phyloP scores from a whole-genome alignment of 768 basidiomycete species.

The Baorangia bicolor region DNA sequence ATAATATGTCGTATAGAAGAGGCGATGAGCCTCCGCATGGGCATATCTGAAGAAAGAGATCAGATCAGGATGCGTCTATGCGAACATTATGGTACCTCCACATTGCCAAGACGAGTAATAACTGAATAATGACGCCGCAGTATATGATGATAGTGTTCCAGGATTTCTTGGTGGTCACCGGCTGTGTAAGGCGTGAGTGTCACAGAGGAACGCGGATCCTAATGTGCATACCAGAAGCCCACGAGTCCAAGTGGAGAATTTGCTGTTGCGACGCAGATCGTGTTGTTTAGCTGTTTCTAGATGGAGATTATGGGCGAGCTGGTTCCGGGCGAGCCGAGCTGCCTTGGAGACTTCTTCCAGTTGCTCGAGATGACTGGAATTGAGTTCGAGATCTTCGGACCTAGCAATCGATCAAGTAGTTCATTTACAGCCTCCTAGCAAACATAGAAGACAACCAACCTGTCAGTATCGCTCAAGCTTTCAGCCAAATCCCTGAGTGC shows the following conservation, averaged over 20 bases:
- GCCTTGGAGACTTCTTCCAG: constrained; percentile 52
- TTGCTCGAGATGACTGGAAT: constrained; percentile 47
- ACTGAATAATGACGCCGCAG: constrained; percentile 42
- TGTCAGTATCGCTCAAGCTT: constrained; percentile 56
- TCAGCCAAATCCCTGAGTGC: constrained; percentile 57
- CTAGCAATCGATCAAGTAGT: constrained; percentile 27
- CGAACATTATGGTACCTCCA: constrained; percentile 49
- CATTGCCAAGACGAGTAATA: constrained; percentile 48
- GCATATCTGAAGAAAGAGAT: constrained; percentile 37
- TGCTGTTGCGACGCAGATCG: constrained; percentile 34
- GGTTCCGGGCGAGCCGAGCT: constrained; percentile 50
- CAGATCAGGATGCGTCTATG: constrained; percentile 4
- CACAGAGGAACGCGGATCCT: background rate
- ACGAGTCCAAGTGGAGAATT: constrained; percentile 38
- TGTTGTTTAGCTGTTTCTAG: constrained; percentile 38
- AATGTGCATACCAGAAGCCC: constrained; percentile 38
- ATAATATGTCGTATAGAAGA: constrained; percentile 74
- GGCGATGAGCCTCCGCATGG: constrained; percentile 48
- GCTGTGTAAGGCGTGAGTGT: constrained; percentile 20
- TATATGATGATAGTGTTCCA: constrained; percentile 35
- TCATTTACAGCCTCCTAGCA: constrained; percentile 4
- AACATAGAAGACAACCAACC: constrained; percentile 35
- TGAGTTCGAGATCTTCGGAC: constrained; percentile 38
- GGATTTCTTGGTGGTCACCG: constrained; percentile 11
- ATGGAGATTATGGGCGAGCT: constrained; percentile 43